Percentiles rank a stretch among this genome's conserved stretches.
These are phyloP conservation scores for Clitopilus hobsonii DNA, from an alignment of 768 basidiomycete genomes.

Conservation along the genomic window DNA sequence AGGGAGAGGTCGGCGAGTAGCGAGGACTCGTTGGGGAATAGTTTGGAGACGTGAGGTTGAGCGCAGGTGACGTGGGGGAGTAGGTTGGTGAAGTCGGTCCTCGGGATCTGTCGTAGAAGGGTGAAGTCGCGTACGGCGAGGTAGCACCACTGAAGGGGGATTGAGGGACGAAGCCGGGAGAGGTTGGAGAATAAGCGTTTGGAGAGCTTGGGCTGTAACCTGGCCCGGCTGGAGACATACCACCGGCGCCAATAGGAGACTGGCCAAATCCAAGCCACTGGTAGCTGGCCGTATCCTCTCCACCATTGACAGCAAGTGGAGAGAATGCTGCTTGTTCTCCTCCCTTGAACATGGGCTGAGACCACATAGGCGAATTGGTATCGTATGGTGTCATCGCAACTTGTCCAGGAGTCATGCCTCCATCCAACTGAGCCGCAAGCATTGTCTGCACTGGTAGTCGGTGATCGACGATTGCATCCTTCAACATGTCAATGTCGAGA, in stretches of 20 bases:
- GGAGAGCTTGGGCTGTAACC: constrained; percentile 92
- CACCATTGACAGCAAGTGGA: constrained; percentile 83
- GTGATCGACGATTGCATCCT: constrained; percentile 97
- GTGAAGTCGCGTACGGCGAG: constrained; percentile 81
- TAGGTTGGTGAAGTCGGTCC: constrained; percentile 76
- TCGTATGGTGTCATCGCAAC: constrained; percentile 98
- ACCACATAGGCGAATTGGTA: constrained; percentile 83
- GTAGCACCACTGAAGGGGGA: constrained; percentile 82
- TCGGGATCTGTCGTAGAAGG: constrained; percentile 66
- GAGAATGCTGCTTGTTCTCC: constrained; percentile 85
- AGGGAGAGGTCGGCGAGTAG: constrained; percentile 83
- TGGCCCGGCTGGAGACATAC: constrained; percentile 84
- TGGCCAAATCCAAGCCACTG: constrained; percentile 73
- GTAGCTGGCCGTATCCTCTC: constrained; percentile 79
- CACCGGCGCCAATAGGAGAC: constrained; percentile 78
- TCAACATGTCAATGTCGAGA: constrained; percentile 96
- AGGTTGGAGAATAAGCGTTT: constrained; percentile 83
- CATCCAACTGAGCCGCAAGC: constrained; percentile 74
- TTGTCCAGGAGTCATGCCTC: constrained; percentile 87
- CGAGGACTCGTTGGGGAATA: constrained; percentile 83
- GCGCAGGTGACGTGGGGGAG: constrained; percentile 82
- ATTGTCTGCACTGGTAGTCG: constrained; percentile 82
- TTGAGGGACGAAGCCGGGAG: constrained; percentile 78
- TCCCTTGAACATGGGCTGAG: constrained; percentile 72
- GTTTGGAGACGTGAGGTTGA: constrained; percentile 77